phyloP scores from a whole-genome alignment of 805 yeast genomes.

The Alloascoidea africana region DNA sequence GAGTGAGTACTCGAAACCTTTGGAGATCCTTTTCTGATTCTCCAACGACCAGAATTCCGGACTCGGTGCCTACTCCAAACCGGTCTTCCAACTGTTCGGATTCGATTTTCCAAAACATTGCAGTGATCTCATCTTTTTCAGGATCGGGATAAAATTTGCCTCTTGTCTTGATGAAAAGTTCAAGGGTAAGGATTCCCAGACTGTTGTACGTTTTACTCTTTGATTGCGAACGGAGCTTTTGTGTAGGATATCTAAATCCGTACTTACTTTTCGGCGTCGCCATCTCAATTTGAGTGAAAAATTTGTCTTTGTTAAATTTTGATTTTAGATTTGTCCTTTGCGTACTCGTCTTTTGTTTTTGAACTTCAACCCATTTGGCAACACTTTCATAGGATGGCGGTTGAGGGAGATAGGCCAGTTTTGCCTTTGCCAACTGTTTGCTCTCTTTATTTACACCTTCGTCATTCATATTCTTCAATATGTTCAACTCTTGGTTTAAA shows the following conservation, averaged over 20 bases:
- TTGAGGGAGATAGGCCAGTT: conserved; percentile 21
- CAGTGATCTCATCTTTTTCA: conserved; percentile 32
- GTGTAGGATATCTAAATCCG: too few species aligned
- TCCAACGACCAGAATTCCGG: neutral
- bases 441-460: too few species aligned
- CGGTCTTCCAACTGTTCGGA: conserved; percentile 22
- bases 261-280: too few species aligned
- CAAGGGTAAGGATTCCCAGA: conserved; percentile 47
- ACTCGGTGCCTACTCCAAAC: conserved; percentile 11
- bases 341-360: conserved; percentile 17
- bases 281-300: too few species aligned
- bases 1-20: conserved; percentile 20
- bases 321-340: too few species aligned
- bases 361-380: conserved; percentile 16
- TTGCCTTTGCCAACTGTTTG: too few species aligned
- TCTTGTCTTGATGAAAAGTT: conserved; percentile 49
- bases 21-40: conserved; percentile 4
- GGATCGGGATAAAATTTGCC: conserved; percentile 50
- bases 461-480: too few species aligned
- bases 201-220: conserved; percentile 27
- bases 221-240: conserved; percentile 25
- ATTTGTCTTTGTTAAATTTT: too few species aligned
- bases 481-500: too few species aligned
- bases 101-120: conserved; percentile 52
- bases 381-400: conserved; percentile 36